A percentile compares a stretch with the other conserved stretches of the same genome.
These are phyloP conservation scores for Mrakia blollopis DNA, from an alignment of 768 basidiomycete species.

Conservation along the genomic window DNA sequence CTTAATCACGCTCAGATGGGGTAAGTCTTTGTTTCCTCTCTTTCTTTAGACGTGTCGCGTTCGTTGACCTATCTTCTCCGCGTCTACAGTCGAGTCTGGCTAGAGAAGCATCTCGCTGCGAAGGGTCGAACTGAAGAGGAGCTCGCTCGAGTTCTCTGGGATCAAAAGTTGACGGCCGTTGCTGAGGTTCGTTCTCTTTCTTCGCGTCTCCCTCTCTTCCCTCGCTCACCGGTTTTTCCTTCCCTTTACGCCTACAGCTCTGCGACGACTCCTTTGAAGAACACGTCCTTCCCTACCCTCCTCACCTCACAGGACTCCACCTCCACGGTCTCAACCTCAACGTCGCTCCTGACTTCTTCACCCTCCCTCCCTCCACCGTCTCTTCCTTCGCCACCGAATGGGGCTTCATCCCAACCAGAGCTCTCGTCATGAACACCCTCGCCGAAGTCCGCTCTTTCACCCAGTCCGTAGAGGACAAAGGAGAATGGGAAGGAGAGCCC, in stretches of 20 bases:
- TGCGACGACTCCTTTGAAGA: conserved; percentile 98
- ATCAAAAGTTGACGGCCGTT: conserved; percentile 78
- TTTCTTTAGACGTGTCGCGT: not conserved
- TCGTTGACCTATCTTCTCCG: not conserved
- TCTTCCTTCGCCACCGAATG: conserved; percentile 78
- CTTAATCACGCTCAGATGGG: conserved; percentile 23
- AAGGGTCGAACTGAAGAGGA: conserved; percentile 66
- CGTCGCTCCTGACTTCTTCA: conserved; percentile 59
- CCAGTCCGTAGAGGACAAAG: conserved; percentile 55
- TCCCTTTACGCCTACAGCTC: conserved; percentile 55
- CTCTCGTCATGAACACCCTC: conserved; percentile 56
- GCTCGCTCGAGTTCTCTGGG: conserved; percentile 69
- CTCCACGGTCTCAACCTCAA: conserved; percentile 83
- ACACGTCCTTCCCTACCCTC: conserved; percentile 79
- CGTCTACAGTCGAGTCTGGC: conserved; percentile 52
- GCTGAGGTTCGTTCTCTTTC: conserved; percentile 62
- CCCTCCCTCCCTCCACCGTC: conserved; percentile 62
- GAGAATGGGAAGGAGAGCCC: conserved; percentile 70
- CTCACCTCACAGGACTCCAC: conserved; percentile 80
- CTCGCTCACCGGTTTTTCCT: not conserved
- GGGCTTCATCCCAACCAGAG: conserved; percentile 80
- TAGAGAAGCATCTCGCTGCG: conserved; percentile 59
- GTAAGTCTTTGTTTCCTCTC: not conserved
- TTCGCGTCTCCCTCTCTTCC: too few species aligned
- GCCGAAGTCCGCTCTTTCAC: conserved; percentile 69